These are phyloP conservation scores for Verbascum thapsus DNA, from an alignment of 257 asterid genomes.

Conservation along the genomic window DNA sequence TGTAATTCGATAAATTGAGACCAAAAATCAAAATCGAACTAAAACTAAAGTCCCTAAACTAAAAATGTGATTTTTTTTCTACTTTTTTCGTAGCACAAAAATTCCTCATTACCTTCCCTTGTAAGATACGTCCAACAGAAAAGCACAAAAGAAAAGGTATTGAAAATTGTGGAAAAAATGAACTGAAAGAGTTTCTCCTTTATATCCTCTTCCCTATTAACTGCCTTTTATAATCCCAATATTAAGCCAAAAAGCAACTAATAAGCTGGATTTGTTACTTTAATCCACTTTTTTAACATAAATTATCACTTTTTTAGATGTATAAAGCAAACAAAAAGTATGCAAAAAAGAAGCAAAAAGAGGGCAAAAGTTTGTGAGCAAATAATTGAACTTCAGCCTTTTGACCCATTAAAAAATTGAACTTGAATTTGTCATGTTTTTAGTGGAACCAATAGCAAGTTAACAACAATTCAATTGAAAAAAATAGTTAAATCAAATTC, in stretches of 20 bases:
- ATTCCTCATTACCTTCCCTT: background rate
- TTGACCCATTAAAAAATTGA: no score
- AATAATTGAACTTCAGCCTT: slow-evolving; percentile 1
- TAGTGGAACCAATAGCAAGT: slow-evolving; percentile 32
- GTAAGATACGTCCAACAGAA: background rate
- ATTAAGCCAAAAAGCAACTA: background rate
- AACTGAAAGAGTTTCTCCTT: slow-evolving; percentile 14
- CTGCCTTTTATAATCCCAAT: slow-evolving; percentile 11
- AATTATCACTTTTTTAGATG: background rate
- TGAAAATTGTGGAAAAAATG: background rate
- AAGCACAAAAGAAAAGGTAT: background rate
- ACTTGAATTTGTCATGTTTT: slow-evolving; percentile 8
- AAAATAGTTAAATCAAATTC: no score
- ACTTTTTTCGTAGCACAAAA: background rate
- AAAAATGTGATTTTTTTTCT: background rate
- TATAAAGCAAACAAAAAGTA: slow-evolving; percentile 16
- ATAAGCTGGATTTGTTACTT: background rate
- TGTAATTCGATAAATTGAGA: background rate
- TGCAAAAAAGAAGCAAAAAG: slow-evolving; percentile 3
- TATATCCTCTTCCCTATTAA: background rate
- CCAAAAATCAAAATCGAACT: background rate
- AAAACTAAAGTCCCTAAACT: no score
- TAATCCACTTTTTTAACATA: background rate
- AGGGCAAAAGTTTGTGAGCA: slow-evolving; percentile 8
- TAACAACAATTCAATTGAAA: slow-evolving; percentile 2